A percentile compares a stretch with the other conserved stretches of the same genome.
Evolutionary conservation across 306 rosid genomes (phyloP).

Genomic region (Medicago lupulina): DNA sequence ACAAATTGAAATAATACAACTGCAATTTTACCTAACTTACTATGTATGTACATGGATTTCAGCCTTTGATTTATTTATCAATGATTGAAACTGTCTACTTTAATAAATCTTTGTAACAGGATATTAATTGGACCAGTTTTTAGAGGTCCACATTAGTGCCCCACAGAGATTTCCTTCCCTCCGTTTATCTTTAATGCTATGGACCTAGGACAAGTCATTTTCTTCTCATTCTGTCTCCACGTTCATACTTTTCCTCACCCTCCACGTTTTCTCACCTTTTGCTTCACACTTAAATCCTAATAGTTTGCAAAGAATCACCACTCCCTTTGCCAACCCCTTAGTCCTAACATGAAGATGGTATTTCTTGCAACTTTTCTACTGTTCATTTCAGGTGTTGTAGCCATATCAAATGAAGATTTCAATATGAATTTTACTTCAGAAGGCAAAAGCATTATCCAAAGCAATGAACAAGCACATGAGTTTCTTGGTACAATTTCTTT

Average conservation of each 20-base stretch:
- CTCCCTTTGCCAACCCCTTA: background rate
- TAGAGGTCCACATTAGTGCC: background rate
- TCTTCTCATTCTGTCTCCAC: background rate
- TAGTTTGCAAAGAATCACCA: background rate
- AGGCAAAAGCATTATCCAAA: constrained; percentile 19
- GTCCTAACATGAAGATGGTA: constrained; percentile 23
- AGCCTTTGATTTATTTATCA: too few relatives aligned
- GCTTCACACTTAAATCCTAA: background rate
- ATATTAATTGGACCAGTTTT: background rate
- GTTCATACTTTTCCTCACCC: background rate
- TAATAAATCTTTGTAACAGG: background rate
- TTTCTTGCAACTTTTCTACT: constrained; percentile 26
- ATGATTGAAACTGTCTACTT: too few relatives aligned
- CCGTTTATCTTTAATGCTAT: too few relatives aligned
- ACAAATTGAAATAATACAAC: too few relatives aligned
- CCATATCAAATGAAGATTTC: background rate
- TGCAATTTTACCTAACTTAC: too few relatives aligned
- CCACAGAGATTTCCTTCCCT: too few relatives aligned
- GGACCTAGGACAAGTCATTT: background rate
- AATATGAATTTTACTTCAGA: constrained; percentile 27
- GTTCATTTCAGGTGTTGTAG: constrained; percentile 27
- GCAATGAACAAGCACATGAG: constrained; percentile 29
- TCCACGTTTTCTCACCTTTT: background rate
- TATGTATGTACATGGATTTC: too few relatives aligned
- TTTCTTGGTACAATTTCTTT: constrained; percentile 17